These are phyloP conservation scores for Heterococcus sp. DNA, from an alignment of 108 stramenopile genomes.

Conservation along the genomic window DNA sequence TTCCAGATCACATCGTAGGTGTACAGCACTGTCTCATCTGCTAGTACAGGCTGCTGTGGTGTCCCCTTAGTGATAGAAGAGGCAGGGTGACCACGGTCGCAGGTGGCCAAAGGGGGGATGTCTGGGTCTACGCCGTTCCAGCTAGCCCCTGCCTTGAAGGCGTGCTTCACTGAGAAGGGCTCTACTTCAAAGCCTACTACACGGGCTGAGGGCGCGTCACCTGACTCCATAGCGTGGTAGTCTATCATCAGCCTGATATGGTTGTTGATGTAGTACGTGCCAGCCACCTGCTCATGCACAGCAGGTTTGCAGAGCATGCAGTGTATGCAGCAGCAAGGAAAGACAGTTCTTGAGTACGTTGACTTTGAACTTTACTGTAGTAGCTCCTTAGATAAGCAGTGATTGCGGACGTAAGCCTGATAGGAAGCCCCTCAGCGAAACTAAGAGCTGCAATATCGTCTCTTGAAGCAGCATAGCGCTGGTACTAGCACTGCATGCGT, in stretches of 20 bases:
- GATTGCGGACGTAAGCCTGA: no score
- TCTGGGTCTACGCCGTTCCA: conserved; percentile 19
- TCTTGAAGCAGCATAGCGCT: no score
- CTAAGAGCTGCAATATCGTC: no score
- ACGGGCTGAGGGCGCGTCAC: conserved; percentile 67
- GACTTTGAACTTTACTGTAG: no score
- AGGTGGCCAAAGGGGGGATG: conserved; percentile 39
- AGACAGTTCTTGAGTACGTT: no score
- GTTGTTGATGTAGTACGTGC: conserved; percentile 83
- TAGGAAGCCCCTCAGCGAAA: no score
- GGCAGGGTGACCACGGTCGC: conserved; percentile 7
- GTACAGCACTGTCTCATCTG: conserved; percentile 64
- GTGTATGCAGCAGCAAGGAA: no score
- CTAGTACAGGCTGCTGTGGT: conserved; percentile 45
- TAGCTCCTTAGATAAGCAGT: no score
- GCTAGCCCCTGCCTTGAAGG: conserved; percentile 57
- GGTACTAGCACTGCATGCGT: no score
- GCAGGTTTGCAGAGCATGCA: no score
- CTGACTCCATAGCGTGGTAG: conserved; percentile 81
- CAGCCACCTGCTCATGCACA: conserved; percentile 53
- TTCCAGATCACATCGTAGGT: conserved; percentile 93
- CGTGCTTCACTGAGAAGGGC: conserved; percentile 90
- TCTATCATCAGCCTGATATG: conserved; percentile 89
- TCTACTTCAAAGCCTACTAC: conserved; percentile 90
- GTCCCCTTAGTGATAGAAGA: neutral